Base-by-base conservation (phyloP, 2,329 filamentous ascomycete species). In the Sporothrix schenckii region DNA sequence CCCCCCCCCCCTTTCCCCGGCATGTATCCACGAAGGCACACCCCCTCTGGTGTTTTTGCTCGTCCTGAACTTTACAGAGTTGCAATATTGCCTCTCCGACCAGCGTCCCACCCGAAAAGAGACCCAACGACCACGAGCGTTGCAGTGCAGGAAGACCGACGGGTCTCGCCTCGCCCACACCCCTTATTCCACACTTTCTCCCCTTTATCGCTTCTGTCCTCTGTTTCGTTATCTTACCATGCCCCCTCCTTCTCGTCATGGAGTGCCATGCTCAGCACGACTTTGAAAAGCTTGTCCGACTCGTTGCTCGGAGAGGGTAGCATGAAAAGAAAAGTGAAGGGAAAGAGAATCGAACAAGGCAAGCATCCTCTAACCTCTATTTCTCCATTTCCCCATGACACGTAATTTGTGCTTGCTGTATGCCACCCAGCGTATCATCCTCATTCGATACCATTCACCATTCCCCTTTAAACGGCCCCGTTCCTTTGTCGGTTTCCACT, bases 121-220 rank as follows among this genome's bases (percentile, higher is more conserved):
- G 1, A 6, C 34, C 34, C 34, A 34, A 34, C 4, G 34, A 13
- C 30, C 30, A 60, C 2, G 54, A 60, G 56, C 27, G 56, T 61
- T 61, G 56, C 56, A 61, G n/a, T 61, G 34, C 56, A 61, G 34
- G 34, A 10, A 61, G 21, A n/a, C 56, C 19, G n/a, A 61, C 34
- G 34, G 19, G 56, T 44, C 56, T 61, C n/a, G 34, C 39, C 56
- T 61, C 19, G 34, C 24, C 34, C 34, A 6, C 39, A 41, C 19
- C 34, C 56, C n/a, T n/a, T 41, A 60, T 61, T 44, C 34, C 56
- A 61, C 4, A 6, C 34, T 41, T 41, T n/a, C 16, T 3, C 16
- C 10, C 9, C 27, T 58, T 16, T 58, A 27, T n/a, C 27, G 9
- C 54, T 34, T 9, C 54, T 11, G 4, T 58, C 16, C n/a, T 41